phyloP scores from a whole-genome alignment of 495 filamentous ascomycete species.

The Lichina pygmaea region DNA sequence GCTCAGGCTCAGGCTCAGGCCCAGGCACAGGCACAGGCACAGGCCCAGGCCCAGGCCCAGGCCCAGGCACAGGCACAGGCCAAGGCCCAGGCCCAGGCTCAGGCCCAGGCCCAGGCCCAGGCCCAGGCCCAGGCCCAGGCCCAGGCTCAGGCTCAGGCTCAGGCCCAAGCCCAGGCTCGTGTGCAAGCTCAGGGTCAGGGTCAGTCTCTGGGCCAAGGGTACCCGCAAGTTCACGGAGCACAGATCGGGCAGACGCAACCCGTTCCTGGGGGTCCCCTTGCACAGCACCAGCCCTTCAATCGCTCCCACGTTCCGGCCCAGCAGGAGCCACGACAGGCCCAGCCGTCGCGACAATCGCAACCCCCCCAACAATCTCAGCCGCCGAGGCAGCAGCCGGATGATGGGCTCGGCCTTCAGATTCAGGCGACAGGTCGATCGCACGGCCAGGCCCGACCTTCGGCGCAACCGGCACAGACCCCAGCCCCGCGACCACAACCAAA shows the following conservation, averaged over 20 bases:
- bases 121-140: too few species aligned
- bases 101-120: too few species aligned
- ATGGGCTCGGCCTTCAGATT: too few species aligned
- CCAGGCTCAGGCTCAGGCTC: too few species aligned
- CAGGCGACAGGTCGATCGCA: constrained; percentile 5
- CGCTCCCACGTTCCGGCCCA: constrained; percentile 4
- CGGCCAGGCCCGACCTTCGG: constrained; percentile 6
- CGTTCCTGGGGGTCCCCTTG: background rate
- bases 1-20: too few species aligned
- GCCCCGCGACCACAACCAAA: background rate
- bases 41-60: too few species aligned
- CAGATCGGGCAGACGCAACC: background rate
- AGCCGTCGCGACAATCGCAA: constrained; percentile 15
- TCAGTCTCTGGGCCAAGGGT: too few species aligned
- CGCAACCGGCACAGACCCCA: background rate
- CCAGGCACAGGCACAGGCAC: too few species aligned
- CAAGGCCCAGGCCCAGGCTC: too few species aligned
- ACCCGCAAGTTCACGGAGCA: constrained; percentile 3
- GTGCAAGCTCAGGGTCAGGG: too few species aligned
- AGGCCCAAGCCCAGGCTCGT: too few species aligned
- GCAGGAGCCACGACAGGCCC: constrained; percentile 7
- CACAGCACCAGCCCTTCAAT: background rate
- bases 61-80: too few species aligned
- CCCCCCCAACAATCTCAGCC: constrained; percentile 4
- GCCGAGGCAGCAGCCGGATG: constrained; percentile 5